Base-by-base conservation (phyloP, 192 early-diverging fungal genomes). In the Dimargaris xerosporica region DNA sequence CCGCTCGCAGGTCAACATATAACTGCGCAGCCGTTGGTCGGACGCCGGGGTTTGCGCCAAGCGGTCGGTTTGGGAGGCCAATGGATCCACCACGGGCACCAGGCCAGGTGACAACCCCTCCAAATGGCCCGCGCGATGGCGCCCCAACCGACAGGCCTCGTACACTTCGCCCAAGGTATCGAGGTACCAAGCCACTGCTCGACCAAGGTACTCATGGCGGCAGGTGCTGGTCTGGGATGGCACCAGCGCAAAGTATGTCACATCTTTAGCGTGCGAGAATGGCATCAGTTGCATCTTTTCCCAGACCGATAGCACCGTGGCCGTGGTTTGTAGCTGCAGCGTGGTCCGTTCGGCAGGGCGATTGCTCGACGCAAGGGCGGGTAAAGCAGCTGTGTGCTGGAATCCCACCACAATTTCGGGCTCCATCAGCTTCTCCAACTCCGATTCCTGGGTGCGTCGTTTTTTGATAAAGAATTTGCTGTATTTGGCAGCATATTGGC, bases 261-360 rank as follows among this genome's bases (percentile, higher is more conserved):
- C 26, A 34, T 60, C 21, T 39, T 60, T 60, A 41, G 58, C 23
- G 23, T 30, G 6, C 41, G 58, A 41, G 13, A 25, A 41, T 5
- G 58, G 58, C n/a, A 21, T 43, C 16, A 60, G 39, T 28, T 43
- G 58, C 42, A 60, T 41, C 58, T 60, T 60, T n/a, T 60, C 58
- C 58, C 58, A 60, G n/a, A 60, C n/a, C n/a, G 58, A 21, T 41
- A 60, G 23, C 16, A 60, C 42, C 6, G 58, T 43, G 13, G 58
- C 17, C 5, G 31, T 17, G 41, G 26, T 39, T 26, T 60, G 58
- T 1, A 60, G 16, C 13, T 60, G 58, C 21, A 60, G n/a, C 16
- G 41, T 28, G 19, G 17, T 29, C 19, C 19, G 28, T 19, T 39
- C 41, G n/a, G 21, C 39, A 5, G 15, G 9, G 1, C 58, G 30